Evolutionary conservation across 257 asterid species (phyloP).

Genomic region (Misopates orontium): DNA sequence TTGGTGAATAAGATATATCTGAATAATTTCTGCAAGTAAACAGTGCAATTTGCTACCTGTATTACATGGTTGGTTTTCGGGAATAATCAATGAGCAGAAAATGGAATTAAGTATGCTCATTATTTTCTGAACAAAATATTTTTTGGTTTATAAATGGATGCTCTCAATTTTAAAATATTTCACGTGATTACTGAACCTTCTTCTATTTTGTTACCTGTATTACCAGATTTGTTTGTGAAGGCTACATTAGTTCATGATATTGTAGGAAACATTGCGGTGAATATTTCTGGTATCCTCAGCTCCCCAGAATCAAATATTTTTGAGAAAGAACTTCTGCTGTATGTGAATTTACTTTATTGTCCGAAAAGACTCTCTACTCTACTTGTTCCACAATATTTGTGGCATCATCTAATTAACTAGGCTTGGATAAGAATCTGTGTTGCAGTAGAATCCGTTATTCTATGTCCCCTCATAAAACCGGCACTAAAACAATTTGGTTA

Average conservation of each 20-base stretch:
- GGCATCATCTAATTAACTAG: constrained; percentile 10
- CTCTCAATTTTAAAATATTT: constrained; percentile 6
- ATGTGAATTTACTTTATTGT: constrained; percentile 9
- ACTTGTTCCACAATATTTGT: not conserved
- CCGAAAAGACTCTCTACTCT: not conserved
- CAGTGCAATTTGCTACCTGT: not conserved
- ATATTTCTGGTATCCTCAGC: constrained; percentile 5
- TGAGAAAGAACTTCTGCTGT: constrained; percentile 5
- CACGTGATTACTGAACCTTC: constrained; percentile 6
- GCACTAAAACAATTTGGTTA: not conserved
- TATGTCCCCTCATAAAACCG: not conserved
- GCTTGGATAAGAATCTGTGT: not conserved
- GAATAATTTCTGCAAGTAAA: not conserved
- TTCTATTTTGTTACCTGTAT: constrained; percentile 10
- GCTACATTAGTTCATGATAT: constrained; percentile 4
- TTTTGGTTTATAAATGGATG: constrained; percentile 9
- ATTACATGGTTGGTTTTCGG: not conserved
- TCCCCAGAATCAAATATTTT: not conserved
- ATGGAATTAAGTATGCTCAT: constrained; percentile 14
- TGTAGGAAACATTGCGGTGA: constrained; percentile 11
- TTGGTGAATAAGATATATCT: constrained; percentile 1
- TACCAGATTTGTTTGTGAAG: not conserved
- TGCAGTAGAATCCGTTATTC: constrained; percentile 7
- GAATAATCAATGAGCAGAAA: constrained; percentile 1
- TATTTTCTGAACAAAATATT: not conserved